A percentile compares a stretch with the other conserved stretches of the same genome.
Evolutionary conservation across 257 asterid genomes (phyloP).

Genomic region (Solanum peruvianum): DNA sequence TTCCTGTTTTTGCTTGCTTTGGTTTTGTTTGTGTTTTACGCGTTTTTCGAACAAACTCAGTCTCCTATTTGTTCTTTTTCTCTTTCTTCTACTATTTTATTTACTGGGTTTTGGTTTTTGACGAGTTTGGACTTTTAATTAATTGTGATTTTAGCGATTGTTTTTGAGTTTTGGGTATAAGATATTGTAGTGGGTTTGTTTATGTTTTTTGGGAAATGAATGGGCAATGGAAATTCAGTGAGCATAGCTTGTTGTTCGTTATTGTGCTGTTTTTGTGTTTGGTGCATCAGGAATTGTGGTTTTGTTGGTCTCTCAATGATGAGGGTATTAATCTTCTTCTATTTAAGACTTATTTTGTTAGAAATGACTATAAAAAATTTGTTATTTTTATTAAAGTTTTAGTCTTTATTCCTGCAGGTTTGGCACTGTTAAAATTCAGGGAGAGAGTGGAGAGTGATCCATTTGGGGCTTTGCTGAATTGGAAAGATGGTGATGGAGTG

Average conservation of each 20-base stretch:
- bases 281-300: slow-evolving; percentile 7
- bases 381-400: neutral
- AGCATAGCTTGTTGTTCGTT: neutral
- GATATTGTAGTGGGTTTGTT: slow-evolving; percentile 1
- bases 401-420: slow-evolving; percentile 26
- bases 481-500: slow-evolving; percentile 51
- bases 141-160: slow-evolving; percentile 12
- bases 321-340: slow-evolving; percentile 45
- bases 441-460: slow-evolving; percentile 53
- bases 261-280: slow-evolving; percentile 7
- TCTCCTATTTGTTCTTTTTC: neutral
- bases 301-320: slow-evolving; percentile 29
- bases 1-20: neutral
- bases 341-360: neutral
- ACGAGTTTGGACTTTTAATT: slow-evolving; percentile 17
- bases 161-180: slow-evolving; percentile 2
- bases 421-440: slow-evolving; percentile 52
- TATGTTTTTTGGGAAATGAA: slow-evolving; percentile 12
- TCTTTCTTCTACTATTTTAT: neutral
- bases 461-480: slow-evolving; percentile 43
- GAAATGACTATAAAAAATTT: neutral
- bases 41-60: neutral
- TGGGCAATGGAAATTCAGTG: slow-evolving; percentile 10
- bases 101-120: neutral
- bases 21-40: neutral